Evolutionary conservation across 2,329 filamentous ascomycete species (phyloP).

Genomic region (Escovopsis sp.): DNA sequence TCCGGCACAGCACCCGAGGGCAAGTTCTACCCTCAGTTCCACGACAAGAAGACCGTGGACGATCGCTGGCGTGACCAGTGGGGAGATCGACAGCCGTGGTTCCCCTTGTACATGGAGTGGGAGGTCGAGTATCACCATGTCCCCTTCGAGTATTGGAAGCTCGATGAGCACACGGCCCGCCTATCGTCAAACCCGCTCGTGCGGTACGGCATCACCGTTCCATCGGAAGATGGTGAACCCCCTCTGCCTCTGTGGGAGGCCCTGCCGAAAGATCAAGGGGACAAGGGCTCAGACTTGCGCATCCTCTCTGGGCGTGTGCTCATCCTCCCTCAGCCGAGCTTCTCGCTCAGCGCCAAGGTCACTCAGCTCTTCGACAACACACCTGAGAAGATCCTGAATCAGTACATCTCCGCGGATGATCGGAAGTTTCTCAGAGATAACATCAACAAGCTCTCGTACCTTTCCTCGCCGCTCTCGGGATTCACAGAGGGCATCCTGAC

Average conservation of each 20-base stretch:
- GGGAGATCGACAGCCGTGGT: constrained; percentile 22
- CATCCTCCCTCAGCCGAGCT: constrained; percentile 25
- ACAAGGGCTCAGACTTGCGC: constrained; percentile 10
- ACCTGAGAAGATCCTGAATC: constrained; percentile 9
- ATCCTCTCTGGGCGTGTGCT: constrained; percentile 21
- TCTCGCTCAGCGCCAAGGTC: constrained; percentile 18
- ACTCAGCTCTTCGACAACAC: constrained; percentile 19
- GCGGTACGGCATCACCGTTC: constrained; percentile 4
- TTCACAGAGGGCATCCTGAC: constrained; percentile 20
- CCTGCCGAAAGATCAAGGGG: neutral
- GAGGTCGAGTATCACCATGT: constrained; percentile 27
- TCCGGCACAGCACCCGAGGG: neutral
- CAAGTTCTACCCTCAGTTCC: constrained; percentile 5
- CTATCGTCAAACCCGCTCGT: constrained; percentile 3
- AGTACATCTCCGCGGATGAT: constrained; percentile 5
- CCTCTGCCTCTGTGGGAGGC: constrained; percentile 3
- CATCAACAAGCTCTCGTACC: constrained; percentile 6
- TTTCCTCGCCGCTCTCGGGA: constrained; percentile 19
- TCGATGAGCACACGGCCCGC: constrained; percentile 12
- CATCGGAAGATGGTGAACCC: neutral
- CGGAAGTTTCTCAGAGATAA: constrained; percentile 1
- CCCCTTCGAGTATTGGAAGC: constrained; percentile 16
- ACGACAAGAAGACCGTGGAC: constrained; percentile 1
- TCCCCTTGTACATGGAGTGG: constrained; percentile 29
- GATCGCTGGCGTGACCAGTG: constrained; percentile 16